Evolutionary conservation across 257 asterid species (phyloP), one percentile per base, ranked within the genome.

Genomic region (Solanum corneliomulleri): DNA sequence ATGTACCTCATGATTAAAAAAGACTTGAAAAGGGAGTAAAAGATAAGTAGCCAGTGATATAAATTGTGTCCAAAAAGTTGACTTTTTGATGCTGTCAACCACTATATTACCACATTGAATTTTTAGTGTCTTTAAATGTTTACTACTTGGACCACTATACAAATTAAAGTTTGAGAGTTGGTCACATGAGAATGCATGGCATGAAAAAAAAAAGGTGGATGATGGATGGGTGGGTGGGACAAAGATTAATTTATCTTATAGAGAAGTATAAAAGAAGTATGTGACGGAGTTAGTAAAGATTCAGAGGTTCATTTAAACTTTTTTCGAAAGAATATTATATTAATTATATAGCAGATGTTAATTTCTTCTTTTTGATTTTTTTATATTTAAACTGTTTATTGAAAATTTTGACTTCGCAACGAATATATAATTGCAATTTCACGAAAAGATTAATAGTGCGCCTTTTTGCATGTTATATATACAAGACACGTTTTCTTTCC

Each of bases 61-160:
- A 56, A 20, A 56, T 56, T 20, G 66, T 20, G 91, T 82, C 89
- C 85, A 81, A 91, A 91, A 88, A 87, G 90, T 90, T 90, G 91
- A 90, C 92, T 86, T 86, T 25, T 72, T 25, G 80, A 87, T 25
- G 21, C 91, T 87, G 88, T 90, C 88, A 82, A 82, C 88, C 81
- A 86, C 88, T 81, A 85, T 85, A 87, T 13, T 4, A 31, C 23
- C 86, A 69, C 91, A 87, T 69, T 76, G 77, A 69, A 74, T 90
- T 87, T 87, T 72, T 83, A 89, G 87, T 62, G 25, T 31, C 45
- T 41, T 64, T 88, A 87, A 45, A 90, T 78, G 88, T 84, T 18
- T 82, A 64, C 78, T 31, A 83, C 76, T 44, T 77, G 89, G 91
- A 89, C 89, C 90, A 89, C 87, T 86, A 69, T 23, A 41, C 23